Conservation (phyloP, 306 rosid genomes). For the Citrullus amarus region DNA sequence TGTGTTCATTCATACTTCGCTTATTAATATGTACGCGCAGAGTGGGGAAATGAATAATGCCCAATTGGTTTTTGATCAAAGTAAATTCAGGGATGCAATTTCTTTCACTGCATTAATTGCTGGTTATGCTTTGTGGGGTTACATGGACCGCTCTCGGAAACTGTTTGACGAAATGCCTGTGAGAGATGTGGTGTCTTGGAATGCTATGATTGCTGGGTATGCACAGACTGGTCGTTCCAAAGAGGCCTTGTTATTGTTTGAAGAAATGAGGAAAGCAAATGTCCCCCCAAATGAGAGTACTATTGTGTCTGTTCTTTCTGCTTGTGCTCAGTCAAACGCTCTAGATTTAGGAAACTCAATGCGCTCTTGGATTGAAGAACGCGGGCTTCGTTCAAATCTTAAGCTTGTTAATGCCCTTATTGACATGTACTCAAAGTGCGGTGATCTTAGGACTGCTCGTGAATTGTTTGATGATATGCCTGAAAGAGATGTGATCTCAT, state of each 20-base stretch:
- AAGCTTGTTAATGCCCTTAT: constrained; percentile 46
- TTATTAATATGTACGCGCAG: constrained; percentile 49
- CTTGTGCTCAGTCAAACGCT: constrained; percentile 49
- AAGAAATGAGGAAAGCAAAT: constrained; percentile 36
- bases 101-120: constrained; percentile 66
- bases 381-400: constrained; percentile 34
- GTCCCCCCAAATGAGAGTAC: constrained; percentile 46
- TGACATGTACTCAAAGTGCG: constrained; percentile 77
- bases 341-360: constrained; percentile 52
- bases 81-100: constrained; percentile 40
- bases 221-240: constrained; percentile 39
- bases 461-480: constrained; percentile 50
- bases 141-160: constrained; percentile 38
- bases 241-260: constrained; percentile 46
- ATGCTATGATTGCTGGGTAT: constrained; percentile 78
- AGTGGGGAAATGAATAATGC: constrained; percentile 38
- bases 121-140: constrained; percentile 43
- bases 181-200: constrained; percentile 74
- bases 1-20: constrained; percentile 47
- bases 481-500: constrained; percentile 57
- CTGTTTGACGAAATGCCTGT: constrained; percentile 46
- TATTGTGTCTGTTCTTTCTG: constrained; percentile 47
- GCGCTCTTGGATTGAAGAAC: constrained; percentile 41
- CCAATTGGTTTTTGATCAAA: constrained; percentile 49
- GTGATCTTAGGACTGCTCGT: constrained; percentile 42